Evolutionary conservation across 345 rosid species (phyloP), one percentile per base, ranked within the genome.

Genomic region (Eucalyptus urophylla): DNA sequence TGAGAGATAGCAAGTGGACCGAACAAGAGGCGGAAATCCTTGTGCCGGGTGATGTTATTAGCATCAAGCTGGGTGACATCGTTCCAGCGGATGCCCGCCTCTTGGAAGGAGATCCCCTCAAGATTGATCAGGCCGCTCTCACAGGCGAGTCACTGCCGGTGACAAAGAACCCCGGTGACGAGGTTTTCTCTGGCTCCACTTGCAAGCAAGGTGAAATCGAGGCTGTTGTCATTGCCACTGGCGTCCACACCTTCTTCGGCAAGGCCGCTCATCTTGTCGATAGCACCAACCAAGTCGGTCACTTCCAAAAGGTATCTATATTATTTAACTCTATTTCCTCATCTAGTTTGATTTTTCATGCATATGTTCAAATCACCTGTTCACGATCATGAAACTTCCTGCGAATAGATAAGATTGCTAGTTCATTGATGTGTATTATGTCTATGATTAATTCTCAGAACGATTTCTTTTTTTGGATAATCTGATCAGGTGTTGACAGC

Each of bases 151-250:
- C 99, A 44, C 93, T 96, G 50, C 99, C 99, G 0, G 97, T 94
- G 33, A 97, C 97, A 3, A 97, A 90, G 94, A 80, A 90, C 62
- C 94, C 98, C 0, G 99, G 98, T 2, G 96, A 93, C 47, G 96
- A 89, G 91, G 95, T 96, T 4, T 97, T 94, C 93, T 96, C 99
- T 4, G 99, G 99, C 62, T 97, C 99, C 49, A 97, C 98, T 56
- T 96, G 99, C 92, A 96, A 97, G 86, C 99, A 97, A 88, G 99
- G 99, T 80, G 99, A 97, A 94, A 94, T 97, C 43, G 99, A 96
- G 89, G 99, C 99, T 16, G 92, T 97, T 89, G 98, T 97, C 25
- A 96, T 97, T 16, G 98, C 99, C 90, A 96, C 99, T 3, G 99
- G 98, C 83, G 98, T 97, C 29, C 96, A 96, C 86, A 97, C 99